Evolutionary conservation across 257 asterid genomes (phyloP).

Genomic region (Misopates orontium): DNA sequence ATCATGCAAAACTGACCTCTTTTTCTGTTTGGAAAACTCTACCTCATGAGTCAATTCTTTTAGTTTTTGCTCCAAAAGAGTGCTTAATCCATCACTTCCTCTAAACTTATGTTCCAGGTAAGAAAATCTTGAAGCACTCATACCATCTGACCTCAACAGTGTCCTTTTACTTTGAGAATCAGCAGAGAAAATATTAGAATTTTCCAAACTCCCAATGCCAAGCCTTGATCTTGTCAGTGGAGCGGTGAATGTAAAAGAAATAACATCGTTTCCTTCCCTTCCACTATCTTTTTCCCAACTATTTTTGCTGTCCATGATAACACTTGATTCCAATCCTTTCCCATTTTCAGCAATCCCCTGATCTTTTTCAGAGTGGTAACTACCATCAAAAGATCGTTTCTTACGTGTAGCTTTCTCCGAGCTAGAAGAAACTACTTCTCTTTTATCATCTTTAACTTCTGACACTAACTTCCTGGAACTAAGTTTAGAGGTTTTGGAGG

Average conservation of each 20-base stretch:
- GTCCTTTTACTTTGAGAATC: constrained; percentile 47
- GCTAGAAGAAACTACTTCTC: constrained; percentile 42
- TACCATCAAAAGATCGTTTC: constrained; percentile 70
- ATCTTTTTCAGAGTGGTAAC: constrained; percentile 51
- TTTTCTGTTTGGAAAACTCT: constrained; percentile 52
- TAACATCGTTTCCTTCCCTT: constrained; percentile 55
- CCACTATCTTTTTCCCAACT: constrained; percentile 50
- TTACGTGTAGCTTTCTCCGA: constrained; percentile 46
- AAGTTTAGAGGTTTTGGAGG: constrained; percentile 44
- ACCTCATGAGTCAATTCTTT: constrained; percentile 61
- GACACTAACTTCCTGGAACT: constrained; percentile 54
- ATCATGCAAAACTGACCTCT: constrained; percentile 33
- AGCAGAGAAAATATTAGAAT: constrained; percentile 32
- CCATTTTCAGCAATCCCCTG: constrained; percentile 38
- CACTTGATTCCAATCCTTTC: constrained; percentile 40
- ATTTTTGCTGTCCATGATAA: constrained; percentile 32
- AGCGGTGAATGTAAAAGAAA: constrained; percentile 89
- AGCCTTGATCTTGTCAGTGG: constrained; percentile 58
- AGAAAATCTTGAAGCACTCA: constrained; percentile 38
- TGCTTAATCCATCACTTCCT: constrained; percentile 67
- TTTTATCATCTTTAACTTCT: constrained; percentile 44
- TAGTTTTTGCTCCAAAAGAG: constrained; percentile 79
- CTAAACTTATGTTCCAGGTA: constrained; percentile 38
- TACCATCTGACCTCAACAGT: constrained; percentile 38
- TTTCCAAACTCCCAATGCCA: constrained; percentile 39